phyloP scores from a whole-genome alignment of 805 yeast genomes.

The Kuraishia floccosa region DNA sequence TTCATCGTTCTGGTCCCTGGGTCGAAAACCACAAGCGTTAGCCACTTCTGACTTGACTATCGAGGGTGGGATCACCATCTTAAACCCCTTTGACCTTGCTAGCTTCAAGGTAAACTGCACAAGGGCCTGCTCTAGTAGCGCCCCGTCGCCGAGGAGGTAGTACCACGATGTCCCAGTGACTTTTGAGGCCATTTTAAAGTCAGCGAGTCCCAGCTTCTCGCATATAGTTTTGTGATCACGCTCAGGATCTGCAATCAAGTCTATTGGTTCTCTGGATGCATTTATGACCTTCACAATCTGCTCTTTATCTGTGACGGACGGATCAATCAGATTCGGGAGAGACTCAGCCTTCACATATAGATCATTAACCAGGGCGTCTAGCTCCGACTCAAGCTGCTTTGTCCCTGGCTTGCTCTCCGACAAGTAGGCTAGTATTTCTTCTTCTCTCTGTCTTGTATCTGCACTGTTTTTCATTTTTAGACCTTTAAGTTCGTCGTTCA shows the following conservation, averaged over 20 bases:
- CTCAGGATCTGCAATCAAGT: slow-evolving; percentile 7
- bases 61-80: slow-evolving; percentile 72
- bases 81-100: slow-evolving; percentile 61
- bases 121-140: slow-evolving; percentile 80
- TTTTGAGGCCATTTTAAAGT: slow-evolving; percentile 59
- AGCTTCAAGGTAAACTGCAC: slow-evolving; percentile 62
- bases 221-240: slow-evolving; percentile 68
- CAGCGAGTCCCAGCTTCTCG: slow-evolving; percentile 51
- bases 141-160: slow-evolving; percentile 76
- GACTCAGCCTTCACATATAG: slow-evolving; percentile 29
- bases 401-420: slow-evolving; percentile 16
- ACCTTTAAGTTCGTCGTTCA: slow-evolving; percentile 10
- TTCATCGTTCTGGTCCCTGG: slow-evolving; percentile 80
- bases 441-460: slow-evolving; percentile 4
- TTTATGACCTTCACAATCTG: slow-evolving; percentile 43
- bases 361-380: slow-evolving; percentile 19
- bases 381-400: slow-evolving; percentile 12
- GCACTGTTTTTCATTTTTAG: slow-evolving; percentile 8
- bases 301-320: slow-evolving; percentile 29
- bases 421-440: slow-evolving; percentile 7
- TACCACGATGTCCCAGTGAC: slow-evolving; percentile 86
- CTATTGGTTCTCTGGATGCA: slow-evolving; percentile 19
- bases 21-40: slow-evolving; percentile 89
- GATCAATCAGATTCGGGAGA: slow-evolving; percentile 55
- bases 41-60: slow-evolving; percentile 70